A percentile compares a stretch with the other conserved stretches of the same genome.
Conservation (phyloP, 2,329 filamentous ascomycete genomes). For the Reticulascus tulasneorum region DNA sequence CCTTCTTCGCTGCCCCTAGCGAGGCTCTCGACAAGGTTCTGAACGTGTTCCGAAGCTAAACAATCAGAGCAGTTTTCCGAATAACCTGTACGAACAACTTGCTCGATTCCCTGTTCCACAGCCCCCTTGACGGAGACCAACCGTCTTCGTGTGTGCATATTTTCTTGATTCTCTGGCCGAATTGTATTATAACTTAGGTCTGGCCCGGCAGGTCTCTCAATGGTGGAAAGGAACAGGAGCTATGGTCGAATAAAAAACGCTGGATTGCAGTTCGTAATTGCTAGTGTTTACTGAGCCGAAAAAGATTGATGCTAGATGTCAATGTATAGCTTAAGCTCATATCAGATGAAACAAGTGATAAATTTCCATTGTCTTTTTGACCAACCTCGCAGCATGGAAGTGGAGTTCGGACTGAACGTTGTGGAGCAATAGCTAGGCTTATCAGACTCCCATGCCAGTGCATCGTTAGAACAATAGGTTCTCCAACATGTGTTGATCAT, state of each 20-base stretch:
- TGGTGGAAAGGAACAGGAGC: too few species aligned
- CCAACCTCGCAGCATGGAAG: too few species aligned
- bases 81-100: too few species aligned
- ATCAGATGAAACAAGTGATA: neutral
- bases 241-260: conserved; percentile 2
- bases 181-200: conserved; percentile 14
- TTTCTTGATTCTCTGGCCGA: conserved; percentile 7
- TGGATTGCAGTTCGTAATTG: neutral
- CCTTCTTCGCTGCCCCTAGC: conserved; percentile 54
- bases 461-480: too few species aligned
- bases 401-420: too few species aligned
- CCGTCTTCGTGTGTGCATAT: conserved; percentile 12
- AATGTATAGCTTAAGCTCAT: neutral
- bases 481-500: too few species aligned
- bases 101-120: too few species aligned
- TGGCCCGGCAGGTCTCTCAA: too few species aligned
- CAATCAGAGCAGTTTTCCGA: too few species aligned
- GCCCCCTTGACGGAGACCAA: too few species aligned
- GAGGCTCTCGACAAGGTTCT: conserved; percentile 39
- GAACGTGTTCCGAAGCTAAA: conserved; percentile 5
- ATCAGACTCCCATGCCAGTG: too few species aligned
- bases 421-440: too few species aligned
- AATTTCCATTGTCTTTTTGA: neutral
- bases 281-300: conserved; percentile 1
- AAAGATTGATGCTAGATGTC: neutral